These are phyloP conservation scores for Debaryomyces castellii DNA, from an alignment of 805 yeast genomes.

Conservation along the genomic window DNA sequence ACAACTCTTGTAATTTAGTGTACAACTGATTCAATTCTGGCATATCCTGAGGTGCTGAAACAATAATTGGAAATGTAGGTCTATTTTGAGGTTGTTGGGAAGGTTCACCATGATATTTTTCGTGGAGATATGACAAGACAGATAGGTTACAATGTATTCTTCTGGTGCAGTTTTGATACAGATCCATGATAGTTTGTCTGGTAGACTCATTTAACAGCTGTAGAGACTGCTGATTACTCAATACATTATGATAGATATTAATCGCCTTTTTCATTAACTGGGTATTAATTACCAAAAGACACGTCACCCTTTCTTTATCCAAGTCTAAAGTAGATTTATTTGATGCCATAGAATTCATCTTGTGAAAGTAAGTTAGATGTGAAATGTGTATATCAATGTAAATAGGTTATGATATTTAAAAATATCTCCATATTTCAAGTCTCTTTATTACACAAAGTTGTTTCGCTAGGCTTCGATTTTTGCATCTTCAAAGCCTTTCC, in stretches of 20 bases:
- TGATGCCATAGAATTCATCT: constrained; percentile 1
- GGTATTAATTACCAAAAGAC: constrained; percentile 40
- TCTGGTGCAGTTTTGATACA: constrained; percentile 39
- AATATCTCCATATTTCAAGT: too few species aligned
- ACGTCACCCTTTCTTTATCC: constrained; percentile 43
- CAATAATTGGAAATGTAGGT: constrained; percentile 46
- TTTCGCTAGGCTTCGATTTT: too few species aligned
- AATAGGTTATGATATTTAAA: too few species aligned
- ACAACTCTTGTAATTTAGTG: constrained; percentile 46
- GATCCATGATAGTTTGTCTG: constrained; percentile 30
- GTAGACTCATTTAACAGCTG: constrained; percentile 31
- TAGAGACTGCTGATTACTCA: constrained; percentile 35
- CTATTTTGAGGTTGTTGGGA: constrained; percentile 24
- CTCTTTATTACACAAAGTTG: too few species aligned
- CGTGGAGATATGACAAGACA: constrained; percentile 39
- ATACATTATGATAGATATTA: constrained; percentile 31
- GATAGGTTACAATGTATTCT: constrained; percentile 43
- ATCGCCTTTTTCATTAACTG: constrained; percentile 43
- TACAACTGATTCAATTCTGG: constrained; percentile 52
- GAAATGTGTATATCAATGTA: too few species aligned
- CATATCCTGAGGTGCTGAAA: constrained; percentile 54
- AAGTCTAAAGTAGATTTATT: constrained; percentile 15
- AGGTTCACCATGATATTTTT: constrained; percentile 33
- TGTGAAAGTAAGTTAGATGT: too few species aligned
- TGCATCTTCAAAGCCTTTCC: too few species aligned